Conservation (phyloP, 345 rosid genomes). For the Cardamine chenopodiifolia region DNA sequence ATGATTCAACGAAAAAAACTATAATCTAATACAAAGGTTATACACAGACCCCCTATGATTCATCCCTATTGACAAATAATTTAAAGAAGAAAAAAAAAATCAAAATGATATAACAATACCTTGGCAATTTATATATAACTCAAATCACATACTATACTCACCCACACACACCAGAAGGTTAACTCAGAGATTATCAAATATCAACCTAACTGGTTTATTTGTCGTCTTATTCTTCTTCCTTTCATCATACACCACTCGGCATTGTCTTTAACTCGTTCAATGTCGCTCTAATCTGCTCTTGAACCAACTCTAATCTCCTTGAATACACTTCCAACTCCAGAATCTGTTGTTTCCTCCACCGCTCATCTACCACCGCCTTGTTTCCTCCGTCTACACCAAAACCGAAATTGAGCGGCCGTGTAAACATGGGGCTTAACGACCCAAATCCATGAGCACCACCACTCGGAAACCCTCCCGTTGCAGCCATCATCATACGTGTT, state of each 20-base stretch:
- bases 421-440: conserved; percentile 38
- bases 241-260: conserved; percentile 49
- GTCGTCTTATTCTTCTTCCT: conserved; percentile 24
- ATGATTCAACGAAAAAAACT: conserved; percentile 31
- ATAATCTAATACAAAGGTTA: conserved; percentile 43
- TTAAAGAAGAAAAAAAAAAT: not conserved
- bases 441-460: conserved; percentile 48
- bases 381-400: conserved; percentile 44
- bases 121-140: conserved; percentile 25
- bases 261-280: conserved; percentile 66
- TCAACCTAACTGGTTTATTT: conserved; percentile 36
- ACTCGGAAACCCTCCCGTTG: conserved; percentile 33
- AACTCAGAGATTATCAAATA: conserved; percentile 25
- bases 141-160: conserved; percentile 43
- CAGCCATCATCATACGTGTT: conserved; percentile 44
- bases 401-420: conserved; percentile 27
- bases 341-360: conserved; percentile 96
- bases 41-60: conserved; percentile 37
- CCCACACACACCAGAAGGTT: conserved; percentile 38
- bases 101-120: conserved; percentile 32
- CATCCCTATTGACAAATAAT: conserved; percentile 45
- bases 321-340: conserved; percentile 92
- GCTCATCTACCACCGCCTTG: conserved; percentile 59
- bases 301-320: conserved; percentile 85
- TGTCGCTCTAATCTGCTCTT: conserved; percentile 80